Base-by-base conservation (phyloP, 805 yeast species). In the Kodamaea nitidulidarum region DNA sequence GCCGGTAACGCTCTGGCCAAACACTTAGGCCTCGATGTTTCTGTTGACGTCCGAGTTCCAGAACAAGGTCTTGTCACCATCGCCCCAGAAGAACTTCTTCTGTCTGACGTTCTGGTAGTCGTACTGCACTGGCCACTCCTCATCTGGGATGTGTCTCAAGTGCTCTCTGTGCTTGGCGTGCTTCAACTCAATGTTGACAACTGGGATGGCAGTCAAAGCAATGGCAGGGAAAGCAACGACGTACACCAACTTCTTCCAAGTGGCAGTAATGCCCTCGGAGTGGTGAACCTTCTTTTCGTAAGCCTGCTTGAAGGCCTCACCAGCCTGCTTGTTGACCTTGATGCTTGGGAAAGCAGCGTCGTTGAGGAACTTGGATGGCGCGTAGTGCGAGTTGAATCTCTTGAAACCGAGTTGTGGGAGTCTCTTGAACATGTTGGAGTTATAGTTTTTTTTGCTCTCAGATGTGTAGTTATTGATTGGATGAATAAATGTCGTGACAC, bases 41-140 rank as follows among this genome's bases (percentile, higher is more conserved):
- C 95, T 87, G 85, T 91, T 91, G 61, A 85, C 77, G 56, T 79
- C 84, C 38, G 86, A 75, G 75, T 88, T 88, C 98, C 98, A 93
- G 84, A 93, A 93, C 61, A 84, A 71, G 47, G 98, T 88, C 78
- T 86, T 81, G 76, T 90, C 96, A 63, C 98, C 98, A 62, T 93
- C 91, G 61, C 98, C 98, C 98, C 98, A 93, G 83, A 88, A 91
- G 78, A 78, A 91, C 62, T 84, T 81, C 65, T 80, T 82, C 61
- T 65, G 62, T 80, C 98, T 87, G 55, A 88, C 65, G 77, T 93
- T 93, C 76, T 84, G 90, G 80, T 79, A 93, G 55, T 81, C 90
- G 73, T 86, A 86, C 68, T 84, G 93, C 46, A 65, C 70, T 58
- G 97, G 97, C 88, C 95, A 86, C 61, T 90, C 95, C 54, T 83